Conservation (phyloP, 345 rosid genomes). For the Melaleuca alternifolia region DNA sequence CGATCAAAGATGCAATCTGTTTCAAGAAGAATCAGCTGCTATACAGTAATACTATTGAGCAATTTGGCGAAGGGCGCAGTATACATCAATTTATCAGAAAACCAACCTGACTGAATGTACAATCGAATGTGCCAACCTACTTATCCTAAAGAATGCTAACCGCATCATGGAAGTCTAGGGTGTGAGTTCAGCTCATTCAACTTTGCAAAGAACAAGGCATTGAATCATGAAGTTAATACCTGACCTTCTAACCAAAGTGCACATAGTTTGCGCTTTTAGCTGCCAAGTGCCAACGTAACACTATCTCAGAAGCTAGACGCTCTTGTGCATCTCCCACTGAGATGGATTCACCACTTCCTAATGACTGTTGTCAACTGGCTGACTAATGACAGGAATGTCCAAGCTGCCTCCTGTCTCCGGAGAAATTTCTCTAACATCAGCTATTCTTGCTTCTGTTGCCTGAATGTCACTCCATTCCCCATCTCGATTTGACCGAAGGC, state of each 20-base stretch:
- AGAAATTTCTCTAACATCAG: conserved; percentile 64
- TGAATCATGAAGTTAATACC: background rate
- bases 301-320: background rate
- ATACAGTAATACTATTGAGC: background rate
- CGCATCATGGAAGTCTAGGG: background rate
- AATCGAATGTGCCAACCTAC: background rate
- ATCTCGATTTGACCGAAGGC: conserved; percentile 39
- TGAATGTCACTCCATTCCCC: conserved; percentile 78
- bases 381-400: conserved; percentile 54
- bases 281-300: background rate
- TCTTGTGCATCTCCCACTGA: background rate
- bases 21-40: background rate
- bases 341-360: background rate
- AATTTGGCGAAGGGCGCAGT: background rate
- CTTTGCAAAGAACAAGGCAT: background rate
- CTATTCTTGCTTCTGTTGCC: conserved; percentile 69
- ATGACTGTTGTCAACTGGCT: conserved; percentile 32
- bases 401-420: conserved; percentile 44
- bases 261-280: background rate
- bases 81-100: background rate
- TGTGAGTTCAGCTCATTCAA: background rate
- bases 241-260: background rate
- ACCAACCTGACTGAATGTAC: background rate
- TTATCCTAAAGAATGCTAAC: background rate
- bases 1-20: background rate